Base-by-base conservation (phyloP, 225 moss, liverwort and hornwort species). In the Straminergon stramineum region DNA sequence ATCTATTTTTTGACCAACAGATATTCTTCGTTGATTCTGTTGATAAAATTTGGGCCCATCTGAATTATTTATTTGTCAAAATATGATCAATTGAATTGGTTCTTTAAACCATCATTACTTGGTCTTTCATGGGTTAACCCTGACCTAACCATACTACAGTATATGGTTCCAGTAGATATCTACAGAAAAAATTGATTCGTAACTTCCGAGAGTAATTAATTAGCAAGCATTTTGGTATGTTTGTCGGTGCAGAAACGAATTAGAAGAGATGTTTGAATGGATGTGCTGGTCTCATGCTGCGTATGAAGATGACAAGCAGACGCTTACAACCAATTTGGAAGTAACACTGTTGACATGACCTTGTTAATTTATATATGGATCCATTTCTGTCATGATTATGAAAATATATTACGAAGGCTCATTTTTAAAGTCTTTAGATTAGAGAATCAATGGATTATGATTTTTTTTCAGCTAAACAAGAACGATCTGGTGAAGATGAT, bases 401-500 rank as follows among this genome's bases (percentile, higher is more conserved):
- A 79, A 52, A 53, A 32, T 86, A 7, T 23, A 31, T 86, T 48
- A 37, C 15, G 31, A 48, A 23, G 73, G 39, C 35, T 51, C 62
- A 68, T 53, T 87, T 35, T 35, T 66, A 37, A 48, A 63, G 79
- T 84, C 65, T 37, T 79, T 9, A 35, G 78, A 11, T 83, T 57
- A 87, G 3, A 65, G 73, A 3, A 39, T 67, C 52, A 31, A 52
- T 68, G 24, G 61, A 35, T 70, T 80, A 4, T 84, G 53, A 37
- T 83, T 74, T 12, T n/a, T 70, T 67, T 76, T 6, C 87, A 96
- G 95, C 73, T 96, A 37, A 74, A 87, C 70, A 93, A 87, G 39
- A 63, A 90, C 79, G 92, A 94, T 80, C 91, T 96, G 41, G 84
- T 94, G 80, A 90, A 95, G 91, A 83, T 91, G 91, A 79, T 92